Conservation (phyloP, 2,329 filamentous ascomycete species). For the Colletotrichum sidae region DNA sequence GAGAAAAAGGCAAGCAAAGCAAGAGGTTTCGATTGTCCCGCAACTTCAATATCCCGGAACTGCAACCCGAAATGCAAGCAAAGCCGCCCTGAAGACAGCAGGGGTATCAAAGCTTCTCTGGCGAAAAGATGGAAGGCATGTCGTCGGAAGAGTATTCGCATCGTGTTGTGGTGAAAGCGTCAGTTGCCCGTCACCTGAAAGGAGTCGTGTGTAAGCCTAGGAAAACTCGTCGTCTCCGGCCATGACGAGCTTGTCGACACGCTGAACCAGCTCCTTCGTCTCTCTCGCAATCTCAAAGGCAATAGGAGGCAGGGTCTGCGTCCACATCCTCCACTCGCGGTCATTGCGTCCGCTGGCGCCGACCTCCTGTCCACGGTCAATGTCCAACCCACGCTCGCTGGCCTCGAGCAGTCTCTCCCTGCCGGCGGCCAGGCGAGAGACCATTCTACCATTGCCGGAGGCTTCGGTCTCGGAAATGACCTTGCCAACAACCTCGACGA, state of each 20-base stretch:
- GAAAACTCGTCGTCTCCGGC: constrained; percentile 57
- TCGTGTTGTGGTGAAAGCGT: constrained; percentile 8
- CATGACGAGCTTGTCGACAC: constrained; percentile 53
- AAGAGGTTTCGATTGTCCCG: constrained; percentile 4
- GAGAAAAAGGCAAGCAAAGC: constrained; percentile 2
- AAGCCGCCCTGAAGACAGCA: constrained; percentile 36
- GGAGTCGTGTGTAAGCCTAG: constrained; percentile 42
- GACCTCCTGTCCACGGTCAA: constrained; percentile 72
- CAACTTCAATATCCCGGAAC: constrained; percentile 22
- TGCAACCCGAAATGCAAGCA: constrained; percentile 34
- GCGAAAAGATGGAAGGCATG: constrained; percentile 14
- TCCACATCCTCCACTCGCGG: constrained; percentile 72
- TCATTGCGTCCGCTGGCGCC: constrained; percentile 63
- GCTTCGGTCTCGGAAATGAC: constrained; percentile 75
- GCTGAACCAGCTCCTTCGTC: constrained; percentile 76
- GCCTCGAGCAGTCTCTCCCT: constrained; percentile 74
- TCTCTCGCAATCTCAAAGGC: constrained; percentile 89
- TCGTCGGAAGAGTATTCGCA: constrained; percentile 24
- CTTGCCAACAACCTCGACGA: constrained; percentile 76
- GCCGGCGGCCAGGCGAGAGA: constrained; percentile 70
- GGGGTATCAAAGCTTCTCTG: constrained; percentile 37
- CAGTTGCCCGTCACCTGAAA: background rate
- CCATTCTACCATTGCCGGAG: constrained; percentile 62
- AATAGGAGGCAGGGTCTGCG: constrained; percentile 80
- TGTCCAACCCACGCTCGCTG: constrained; percentile 69